A percentile compares a stretch with the other conserved stretches of the same genome.
Conservation (phyloP, 768 basidiomycete species). For the Leccinum rimulosum region DNA sequence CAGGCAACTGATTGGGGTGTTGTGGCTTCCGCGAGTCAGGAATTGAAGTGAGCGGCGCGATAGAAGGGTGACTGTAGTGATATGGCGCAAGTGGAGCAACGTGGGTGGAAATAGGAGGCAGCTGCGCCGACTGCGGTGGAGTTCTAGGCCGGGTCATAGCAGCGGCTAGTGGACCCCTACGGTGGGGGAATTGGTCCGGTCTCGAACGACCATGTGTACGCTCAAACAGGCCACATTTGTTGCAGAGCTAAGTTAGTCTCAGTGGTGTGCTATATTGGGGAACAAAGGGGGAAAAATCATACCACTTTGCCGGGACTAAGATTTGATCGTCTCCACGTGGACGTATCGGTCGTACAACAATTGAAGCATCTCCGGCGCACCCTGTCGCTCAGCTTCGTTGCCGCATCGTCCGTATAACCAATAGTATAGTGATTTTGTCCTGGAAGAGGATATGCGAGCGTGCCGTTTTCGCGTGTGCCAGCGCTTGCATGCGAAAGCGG, state of each 20-base stretch:
- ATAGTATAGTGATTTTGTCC: slow-evolving; percentile 39
- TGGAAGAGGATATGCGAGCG: slow-evolving; percentile 37
- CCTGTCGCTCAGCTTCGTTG: slow-evolving; percentile 75
- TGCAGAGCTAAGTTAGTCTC: slow-evolving; percentile 36
- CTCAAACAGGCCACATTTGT: slow-evolving; percentile 79
- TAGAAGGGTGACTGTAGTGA: slow-evolving; percentile 52
- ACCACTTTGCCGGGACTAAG: slow-evolving; percentile 80
- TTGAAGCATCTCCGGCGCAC: slow-evolving; percentile 80
- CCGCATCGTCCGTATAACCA: slow-evolving; percentile 71
- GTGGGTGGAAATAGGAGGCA: slow-evolving; percentile 45
- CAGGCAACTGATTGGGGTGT: slow-evolving; percentile 41
- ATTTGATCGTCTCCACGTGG: slow-evolving; percentile 76
- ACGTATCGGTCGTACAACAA: slow-evolving; percentile 82
- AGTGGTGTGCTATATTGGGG: slow-evolving; percentile 5
- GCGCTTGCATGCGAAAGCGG: slow-evolving; percentile 23
- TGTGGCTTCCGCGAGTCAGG: slow-evolving; percentile 34
- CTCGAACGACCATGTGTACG: slow-evolving; percentile 76
- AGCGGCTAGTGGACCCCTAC: slow-evolving; percentile 63
- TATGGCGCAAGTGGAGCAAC: slow-evolving; percentile 42
- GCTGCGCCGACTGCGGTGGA: slow-evolving; percentile 44
- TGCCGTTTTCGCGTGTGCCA: slow-evolving; percentile 24
- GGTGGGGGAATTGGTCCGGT: slow-evolving; percentile 80
- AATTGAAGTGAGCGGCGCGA: slow-evolving; percentile 44
- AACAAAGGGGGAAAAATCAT: slow-evolving; percentile 15
- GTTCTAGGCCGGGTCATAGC: slow-evolving; percentile 47